Conservation (phyloP, 768 basidiomycete genomes). For the Leccinellum luteum region DNA sequence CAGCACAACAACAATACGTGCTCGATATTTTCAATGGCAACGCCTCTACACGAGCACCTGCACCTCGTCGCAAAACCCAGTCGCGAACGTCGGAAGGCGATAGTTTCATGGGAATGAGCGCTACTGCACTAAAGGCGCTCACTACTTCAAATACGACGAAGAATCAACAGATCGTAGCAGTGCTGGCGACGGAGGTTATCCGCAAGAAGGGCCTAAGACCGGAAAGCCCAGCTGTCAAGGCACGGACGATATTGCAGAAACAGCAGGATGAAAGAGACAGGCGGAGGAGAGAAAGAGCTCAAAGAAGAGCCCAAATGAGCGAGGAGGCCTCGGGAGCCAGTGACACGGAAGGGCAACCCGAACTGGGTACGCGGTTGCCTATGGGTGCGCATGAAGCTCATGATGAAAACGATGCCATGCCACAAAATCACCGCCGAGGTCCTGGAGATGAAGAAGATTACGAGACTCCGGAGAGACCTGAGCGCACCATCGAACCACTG, state of each 20-base stretch:
- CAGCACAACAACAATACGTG: constrained; percentile 32
- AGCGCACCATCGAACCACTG: constrained; percentile 40
- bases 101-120: constrained; percentile 64
- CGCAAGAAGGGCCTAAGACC: constrained; percentile 68
- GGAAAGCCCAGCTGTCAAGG: constrained; percentile 76
- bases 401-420: constrained; percentile 28
- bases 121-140: constrained; percentile 63
- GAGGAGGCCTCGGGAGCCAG: constrained; percentile 29
- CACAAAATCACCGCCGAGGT: constrained; percentile 51
- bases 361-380: constrained; percentile 6
- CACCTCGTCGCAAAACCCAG: constrained; percentile 45
- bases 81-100: constrained; percentile 33
- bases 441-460: constrained; percentile 85
- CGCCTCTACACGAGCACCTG: constrained; percentile 27
- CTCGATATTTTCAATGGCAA: constrained; percentile 39
- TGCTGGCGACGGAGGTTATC: constrained; percentile 68
- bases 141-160: constrained; percentile 69
- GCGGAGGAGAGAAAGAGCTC: constrained; percentile 57
- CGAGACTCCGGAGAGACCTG: constrained; percentile 55
- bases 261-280: constrained; percentile 60
- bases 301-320: constrained; percentile 51
- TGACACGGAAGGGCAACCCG: constrained; percentile 32
- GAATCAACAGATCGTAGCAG: constrained; percentile 66
- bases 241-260: constrained; percentile 64
- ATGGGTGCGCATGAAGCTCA: constrained; percentile 4